Evolutionary conservation across 768 basidiomycete genomes (phyloP).

Genomic region (Tephrocybe sp.): DNA sequence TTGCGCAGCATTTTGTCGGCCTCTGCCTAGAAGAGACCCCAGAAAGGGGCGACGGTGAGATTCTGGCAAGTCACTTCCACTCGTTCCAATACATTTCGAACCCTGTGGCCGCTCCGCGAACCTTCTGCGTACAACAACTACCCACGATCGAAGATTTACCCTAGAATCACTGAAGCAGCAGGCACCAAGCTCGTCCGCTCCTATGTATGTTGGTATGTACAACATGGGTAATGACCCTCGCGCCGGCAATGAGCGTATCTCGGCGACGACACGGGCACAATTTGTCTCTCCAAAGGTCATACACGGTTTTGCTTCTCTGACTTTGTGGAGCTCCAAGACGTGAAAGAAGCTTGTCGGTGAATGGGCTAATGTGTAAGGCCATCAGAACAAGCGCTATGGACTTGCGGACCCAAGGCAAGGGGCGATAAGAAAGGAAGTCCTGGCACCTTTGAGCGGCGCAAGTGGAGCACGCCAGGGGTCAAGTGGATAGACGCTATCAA

Average conservation of each 20-base stretch:
- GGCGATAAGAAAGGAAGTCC: constrained; percentile 86
- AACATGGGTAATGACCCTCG: constrained; percentile 89
- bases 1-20: constrained; percentile 92
- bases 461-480: constrained; percentile 61
- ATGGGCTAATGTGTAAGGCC: constrained; percentile 97
- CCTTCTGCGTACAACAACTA: constrained; percentile 95
- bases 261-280: constrained; percentile 96
- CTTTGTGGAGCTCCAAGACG: constrained; percentile 83
- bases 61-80: constrained; percentile 59
- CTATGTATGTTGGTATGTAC: constrained; percentile 94
- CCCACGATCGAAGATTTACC: constrained; percentile 82
- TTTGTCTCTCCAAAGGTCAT: constrained; percentile 93
- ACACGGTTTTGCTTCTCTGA: constrained; percentile 93
- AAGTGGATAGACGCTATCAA: constrained; percentile 82
- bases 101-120: constrained; percentile 76
- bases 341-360: constrained; percentile 87
- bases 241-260: constrained; percentile 89
- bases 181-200: constrained; percentile 79
- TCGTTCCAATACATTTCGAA: not conserved
- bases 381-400: constrained; percentile 95
- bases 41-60: constrained; percentile 60
- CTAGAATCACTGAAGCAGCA: constrained; percentile 83
- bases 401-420: constrained; percentile 79
- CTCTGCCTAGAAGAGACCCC: constrained; percentile 93
- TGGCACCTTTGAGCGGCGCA: constrained; percentile 57